Evolutionary conservation across 805 yeast species (phyloP), one percentile per base, ranked within the genome.

Genomic region (Pichia occidentalis): DNA sequence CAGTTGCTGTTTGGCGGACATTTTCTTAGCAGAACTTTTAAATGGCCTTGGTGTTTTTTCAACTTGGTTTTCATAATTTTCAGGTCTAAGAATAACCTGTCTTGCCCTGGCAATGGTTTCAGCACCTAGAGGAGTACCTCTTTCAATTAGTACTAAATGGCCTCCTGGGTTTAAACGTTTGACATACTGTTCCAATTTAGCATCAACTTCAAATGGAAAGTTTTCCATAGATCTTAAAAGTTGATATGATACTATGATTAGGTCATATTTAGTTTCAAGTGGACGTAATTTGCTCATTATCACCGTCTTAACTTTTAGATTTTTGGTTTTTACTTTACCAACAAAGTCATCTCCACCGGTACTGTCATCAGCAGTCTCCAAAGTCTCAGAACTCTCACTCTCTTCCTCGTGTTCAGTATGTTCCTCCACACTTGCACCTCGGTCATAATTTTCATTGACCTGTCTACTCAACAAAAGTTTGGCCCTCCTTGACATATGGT

Each of bases 21-120:
- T 27, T 22, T 29, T 43, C 20, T 29, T 44, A 10, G 29, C 38
- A 2, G 54, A 49, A 20, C 71, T 66, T 27, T 70, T 64, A 59
- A 78, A 83, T 1, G 85, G 82, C 49, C 87, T 65, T 23, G 92
- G 87, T 23, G 77, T 69, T 51, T 80, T 80, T 0, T 80, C 80
- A 27, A 60, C 54, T 46, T 77, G 82, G 10, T 60, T 59, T 6
- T 60, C 66, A 48, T 67, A 67, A 5, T 74, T 71, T 49, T 82
- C 95, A 0, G 97, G 96, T 48, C 97, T 75, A n/a, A 90, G 63
- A 73, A 86, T 75, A 4, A 85, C 62, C 56, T 90, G 96, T 52
- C 98, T 70, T 4, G 97, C 96, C 37, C 96, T 68, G 0, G 95
- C 94, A 40, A 87, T 71, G 3, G 77, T 68, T 59, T 92, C 98